A percentile compares a stretch with the other conserved stretches of the same genome.
Evolutionary conservation across 139 green algal species (phyloP).

Genomic region (Edaphochlamys debaryana): DNA sequence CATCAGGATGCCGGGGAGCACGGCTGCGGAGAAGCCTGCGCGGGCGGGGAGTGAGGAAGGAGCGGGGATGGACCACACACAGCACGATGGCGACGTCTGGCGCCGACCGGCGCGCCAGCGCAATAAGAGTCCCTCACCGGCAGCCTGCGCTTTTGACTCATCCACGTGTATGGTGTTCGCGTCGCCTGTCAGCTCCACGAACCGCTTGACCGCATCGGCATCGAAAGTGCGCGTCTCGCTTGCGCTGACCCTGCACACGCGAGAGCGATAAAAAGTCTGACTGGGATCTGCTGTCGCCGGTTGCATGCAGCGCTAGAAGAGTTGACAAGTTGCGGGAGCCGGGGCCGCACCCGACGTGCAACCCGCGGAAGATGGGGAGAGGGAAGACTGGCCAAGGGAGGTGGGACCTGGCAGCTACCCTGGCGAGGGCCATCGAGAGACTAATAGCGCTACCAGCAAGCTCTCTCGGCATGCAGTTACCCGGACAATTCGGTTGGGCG

Average conservation of each 20-base stretch:
- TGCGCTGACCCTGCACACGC: not conserved
- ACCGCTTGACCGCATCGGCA: constrained; percentile 5
- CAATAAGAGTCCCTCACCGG: constrained; percentile 20
- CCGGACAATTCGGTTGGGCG: no score
- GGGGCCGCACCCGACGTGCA: not conserved
- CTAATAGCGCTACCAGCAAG: no score
- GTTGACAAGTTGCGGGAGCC: no score
- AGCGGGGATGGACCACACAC: not conserved
- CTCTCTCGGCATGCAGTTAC: no score
- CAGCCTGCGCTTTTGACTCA: not conserved
- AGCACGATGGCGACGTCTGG: no score
- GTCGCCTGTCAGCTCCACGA: constrained; percentile 71
- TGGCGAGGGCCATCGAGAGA: no score
- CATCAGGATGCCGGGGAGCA: constrained; percentile 81
- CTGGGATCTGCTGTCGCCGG: no score
- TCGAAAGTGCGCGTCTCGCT: not conserved
- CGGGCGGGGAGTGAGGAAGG: not conserved
- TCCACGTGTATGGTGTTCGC: constrained; percentile 68
- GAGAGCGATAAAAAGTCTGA: not conserved
- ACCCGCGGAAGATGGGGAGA: no score
- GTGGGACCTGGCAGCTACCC: no score
- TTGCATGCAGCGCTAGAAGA: not conserved
- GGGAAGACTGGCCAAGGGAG: no score
- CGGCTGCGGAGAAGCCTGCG: constrained; percentile 43
- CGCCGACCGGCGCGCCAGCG: not conserved